Conservation (phyloP, 1,284 basidiomycete species). For the Trametes pubescens region DNA sequence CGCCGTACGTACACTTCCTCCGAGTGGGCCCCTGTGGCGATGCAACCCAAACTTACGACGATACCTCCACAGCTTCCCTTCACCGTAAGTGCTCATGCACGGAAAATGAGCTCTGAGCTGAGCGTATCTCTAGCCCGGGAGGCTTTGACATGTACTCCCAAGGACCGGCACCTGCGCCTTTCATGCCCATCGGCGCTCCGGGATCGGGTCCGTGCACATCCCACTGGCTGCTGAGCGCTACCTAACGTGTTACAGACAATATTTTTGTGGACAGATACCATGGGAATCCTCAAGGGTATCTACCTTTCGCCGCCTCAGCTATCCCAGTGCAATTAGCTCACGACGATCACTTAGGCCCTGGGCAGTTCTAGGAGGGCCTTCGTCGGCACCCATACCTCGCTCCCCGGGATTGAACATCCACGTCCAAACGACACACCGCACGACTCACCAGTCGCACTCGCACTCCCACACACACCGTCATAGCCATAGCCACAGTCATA, state of each 20-base stretch:
- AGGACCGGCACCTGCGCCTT: constrained; percentile 26
- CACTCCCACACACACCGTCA: constrained; percentile 25
- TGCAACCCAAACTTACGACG: constrained; percentile 8
- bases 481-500: constrained; percentile 20
- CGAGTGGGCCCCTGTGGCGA: constrained; percentile 10
- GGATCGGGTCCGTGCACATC: constrained; percentile 8
- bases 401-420: constrained; percentile 20
- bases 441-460: constrained; percentile 21
- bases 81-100: constrained; percentile 20
- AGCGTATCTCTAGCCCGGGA: constrained; percentile 17
- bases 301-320: not conserved
- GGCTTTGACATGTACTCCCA: constrained; percentile 18
- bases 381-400: constrained; percentile 18
- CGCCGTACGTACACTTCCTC: constrained; percentile 21
- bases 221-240: not conserved
- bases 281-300: constrained; percentile 18
- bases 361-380: constrained; percentile 9
- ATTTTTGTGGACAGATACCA: constrained; percentile 16
- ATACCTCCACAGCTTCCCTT: constrained; percentile 21
- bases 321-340: not conserved
- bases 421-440: constrained; percentile 20
- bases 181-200: constrained; percentile 32
- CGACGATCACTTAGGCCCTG: constrained; percentile 19
- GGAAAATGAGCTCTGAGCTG: constrained; percentile 13
- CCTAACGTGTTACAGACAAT: constrained; percentile 1